Evolutionary conservation across 164 flowering plant species (phyloP).

Genomic region (Annona cherimola): DNA sequence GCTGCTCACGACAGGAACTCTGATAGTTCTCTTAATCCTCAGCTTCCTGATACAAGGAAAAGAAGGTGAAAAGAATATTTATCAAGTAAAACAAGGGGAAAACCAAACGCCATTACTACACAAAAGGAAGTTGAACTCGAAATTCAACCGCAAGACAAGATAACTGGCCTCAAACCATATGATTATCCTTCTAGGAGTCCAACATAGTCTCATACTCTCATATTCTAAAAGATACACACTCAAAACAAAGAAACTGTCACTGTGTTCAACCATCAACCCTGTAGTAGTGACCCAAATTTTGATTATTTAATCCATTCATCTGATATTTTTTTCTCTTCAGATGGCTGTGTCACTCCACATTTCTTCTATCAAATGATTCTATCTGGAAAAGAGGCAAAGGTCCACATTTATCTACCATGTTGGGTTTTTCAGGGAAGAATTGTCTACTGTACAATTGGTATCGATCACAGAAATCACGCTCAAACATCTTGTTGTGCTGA

Average conservation of each 20-base stretch:
- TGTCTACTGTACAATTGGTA: not conserved
- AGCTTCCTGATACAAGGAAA: conserved; percentile 21
- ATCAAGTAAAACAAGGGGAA: not conserved
- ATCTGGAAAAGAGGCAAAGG: not conserved
- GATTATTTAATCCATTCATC: not conserved
- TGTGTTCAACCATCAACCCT: not conserved
- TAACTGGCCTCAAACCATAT: not conserved
- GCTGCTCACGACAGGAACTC: conserved; percentile 29
- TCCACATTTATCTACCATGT: not conserved
- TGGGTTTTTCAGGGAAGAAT: not conserved
- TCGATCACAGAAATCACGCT: not conserved
- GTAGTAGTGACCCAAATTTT: not conserved
- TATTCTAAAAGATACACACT: too few relatives aligned
- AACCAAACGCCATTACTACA: not conserved
- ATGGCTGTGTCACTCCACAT: not conserved
- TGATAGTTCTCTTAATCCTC: conserved; percentile 29
- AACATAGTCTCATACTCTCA: too few relatives aligned
- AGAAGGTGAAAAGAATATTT: not conserved
- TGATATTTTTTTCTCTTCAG: not conserved
- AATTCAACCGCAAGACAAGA: too few relatives aligned
- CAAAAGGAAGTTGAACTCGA: too few relatives aligned
- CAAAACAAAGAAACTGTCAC: not conserved
- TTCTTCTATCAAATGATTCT: not conserved
- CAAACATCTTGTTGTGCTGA: not conserved
- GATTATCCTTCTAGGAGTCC: too few relatives aligned